phyloP scores from a whole-genome alignment of 2,329 filamentous ascomycete genomes.

The Fusarium sp. region DNA sequence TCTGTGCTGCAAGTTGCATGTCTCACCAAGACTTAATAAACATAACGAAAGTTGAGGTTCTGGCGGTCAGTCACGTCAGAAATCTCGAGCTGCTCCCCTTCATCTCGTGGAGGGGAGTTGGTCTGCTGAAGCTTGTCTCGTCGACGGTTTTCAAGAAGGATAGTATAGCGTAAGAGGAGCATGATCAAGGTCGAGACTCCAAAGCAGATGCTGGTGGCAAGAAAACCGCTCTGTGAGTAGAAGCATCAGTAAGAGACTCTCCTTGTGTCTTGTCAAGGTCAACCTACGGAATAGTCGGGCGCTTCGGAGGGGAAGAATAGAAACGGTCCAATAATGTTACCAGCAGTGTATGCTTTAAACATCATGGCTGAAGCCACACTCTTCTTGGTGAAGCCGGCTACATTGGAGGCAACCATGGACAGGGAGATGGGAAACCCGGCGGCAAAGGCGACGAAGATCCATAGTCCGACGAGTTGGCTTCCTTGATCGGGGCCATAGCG shows the following conservation, averaged over 20 bases:
- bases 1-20: background rate
- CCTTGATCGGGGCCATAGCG: constrained; percentile 32
- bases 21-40: constrained; percentile 12
- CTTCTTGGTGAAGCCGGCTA: constrained; percentile 40
- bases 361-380: constrained; percentile 38
- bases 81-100: constrained; percentile 12
- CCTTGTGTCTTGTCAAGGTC: background rate
- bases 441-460: constrained; percentile 36
- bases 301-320: constrained; percentile 34
- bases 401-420: constrained; percentile 37
- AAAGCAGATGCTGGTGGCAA: constrained; percentile 36
- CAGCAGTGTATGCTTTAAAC: constrained; percentile 36
- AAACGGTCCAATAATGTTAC: constrained; percentile 39
- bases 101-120: background rate
- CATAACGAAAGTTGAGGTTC: constrained; percentile 35
- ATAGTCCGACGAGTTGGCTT: constrained; percentile 24
- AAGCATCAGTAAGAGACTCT: background rate
- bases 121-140: constrained; percentile 28
- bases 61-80: constrained; percentile 34
- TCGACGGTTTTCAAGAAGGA: constrained; percentile 30
- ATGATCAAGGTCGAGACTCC: constrained; percentile 27
- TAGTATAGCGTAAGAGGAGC: constrained; percentile 17
- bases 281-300: constrained; percentile 33
- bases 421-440: constrained; percentile 34
- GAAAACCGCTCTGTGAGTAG: constrained; percentile 29